A percentile compares a stretch with the other conserved stretches of the same genome.
These are phyloP conservation scores for Chrysoporthe cubensis DNA, from an alignment of 2,329 filamentous ascomycete species.

Conservation along the genomic window DNA sequence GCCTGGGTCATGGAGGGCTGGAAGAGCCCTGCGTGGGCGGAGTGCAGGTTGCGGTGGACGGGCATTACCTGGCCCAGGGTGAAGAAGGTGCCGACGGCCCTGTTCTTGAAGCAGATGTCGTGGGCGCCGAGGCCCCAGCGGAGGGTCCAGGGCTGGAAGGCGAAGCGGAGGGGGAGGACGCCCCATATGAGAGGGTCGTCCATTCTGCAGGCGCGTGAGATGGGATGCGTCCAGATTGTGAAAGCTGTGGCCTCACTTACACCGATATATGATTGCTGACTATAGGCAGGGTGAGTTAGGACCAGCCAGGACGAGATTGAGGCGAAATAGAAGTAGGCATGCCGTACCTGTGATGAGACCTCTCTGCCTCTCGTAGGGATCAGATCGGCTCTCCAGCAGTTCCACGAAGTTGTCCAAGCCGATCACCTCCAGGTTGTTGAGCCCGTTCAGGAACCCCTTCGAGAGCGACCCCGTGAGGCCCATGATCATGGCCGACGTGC, in stretches of 20 bases:
- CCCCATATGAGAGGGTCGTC: conserved; percentile 97
- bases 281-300: conserved; percentile 39
- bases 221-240: no score
- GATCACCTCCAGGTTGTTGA: conserved; percentile 76
- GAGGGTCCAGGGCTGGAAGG: conserved; percentile 72
- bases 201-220: conserved; percentile 58
- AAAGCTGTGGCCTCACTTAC: conserved; percentile 58
- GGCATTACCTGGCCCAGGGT: conserved; percentile 86
- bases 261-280: conserved; percentile 89
- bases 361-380: conserved; percentile 67
- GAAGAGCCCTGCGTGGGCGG: conserved; percentile 79
- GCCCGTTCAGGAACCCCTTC: conserved; percentile 72
- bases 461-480: conserved; percentile 72
- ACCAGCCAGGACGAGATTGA: conserved; percentile 23
- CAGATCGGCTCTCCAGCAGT: conserved; percentile 73
- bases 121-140: conserved; percentile 91
- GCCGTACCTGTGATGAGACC: conserved; percentile 80
- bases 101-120: conserved; percentile 92
- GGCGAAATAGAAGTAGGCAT: background rate
- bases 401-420: conserved; percentile 77
- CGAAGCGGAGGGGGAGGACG: conserved; percentile 75
- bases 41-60: conserved; percentile 81
- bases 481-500: conserved; percentile 75
- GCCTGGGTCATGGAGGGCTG: conserved; percentile 88
- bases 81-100: conserved; percentile 80